Base-by-base conservation (phyloP, 2,329 filamentous ascomycete genomes). In the Emergomyces orientalis region DNA sequence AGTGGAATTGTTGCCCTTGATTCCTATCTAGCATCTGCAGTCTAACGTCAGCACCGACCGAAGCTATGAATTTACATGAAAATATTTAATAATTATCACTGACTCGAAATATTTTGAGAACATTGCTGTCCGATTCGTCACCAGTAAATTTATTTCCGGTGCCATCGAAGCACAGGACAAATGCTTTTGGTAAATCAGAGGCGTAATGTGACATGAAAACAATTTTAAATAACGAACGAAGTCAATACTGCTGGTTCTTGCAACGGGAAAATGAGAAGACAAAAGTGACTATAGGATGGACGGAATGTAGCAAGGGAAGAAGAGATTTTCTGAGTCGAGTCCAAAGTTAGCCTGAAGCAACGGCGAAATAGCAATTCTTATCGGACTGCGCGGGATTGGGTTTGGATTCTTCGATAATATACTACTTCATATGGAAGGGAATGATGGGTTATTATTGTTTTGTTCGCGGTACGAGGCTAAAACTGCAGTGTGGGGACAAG, bases 61-160 rank as follows among this genome's bases (percentile, higher is more conserved):
- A 63, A 49, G n/a, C n/a, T n/a, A 19, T 30, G 0, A 60, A 22
- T 47, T 27, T 27, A 60, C 17, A 27, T 55, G 19, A 14, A 30
- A 58, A 5, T 19, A 27, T 27, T 27, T 19, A 22, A 22, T 27
- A 37, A 32, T 52, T 14, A 45, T 61, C 60, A 65, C 59, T 66
- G 17, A 65, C 60, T 54, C 63, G 62, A 61, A 71, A 73, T 11
- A 84, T 72, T 69, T 83, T 84, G 61, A 83, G 76, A 2, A 84
- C 79, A 62, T 84, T 84, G 11, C 80, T 82, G 67, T 84, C 81
- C 7, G 76, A 72, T 62, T 78, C 77, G 54, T 66, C 65, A 27
- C 67, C 71, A 9, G 60, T 62, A 57, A 71, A 73, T 61, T 67
- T 65, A 59, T 72, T 70, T 43, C 71, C 71, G 8, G 71, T 73